These are phyloP conservation scores for Glaciozyma antarctica DNA, from an alignment of 768 basidiomycete genomes.

Conservation along the genomic window DNA sequence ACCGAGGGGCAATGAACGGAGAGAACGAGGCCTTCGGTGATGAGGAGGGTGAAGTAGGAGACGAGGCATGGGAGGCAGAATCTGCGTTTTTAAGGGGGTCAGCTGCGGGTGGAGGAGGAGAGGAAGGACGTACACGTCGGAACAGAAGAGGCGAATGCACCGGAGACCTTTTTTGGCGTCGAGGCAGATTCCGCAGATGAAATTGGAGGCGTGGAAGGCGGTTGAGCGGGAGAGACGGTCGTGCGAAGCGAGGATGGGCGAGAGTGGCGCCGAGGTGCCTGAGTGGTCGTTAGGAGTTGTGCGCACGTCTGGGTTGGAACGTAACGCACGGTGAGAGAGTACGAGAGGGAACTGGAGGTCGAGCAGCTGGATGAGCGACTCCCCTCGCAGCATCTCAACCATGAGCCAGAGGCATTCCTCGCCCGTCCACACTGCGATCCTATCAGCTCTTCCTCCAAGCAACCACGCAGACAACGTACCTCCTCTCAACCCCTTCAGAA, in stretches of 20 bases:
- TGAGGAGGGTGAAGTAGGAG: constrained; percentile 32
- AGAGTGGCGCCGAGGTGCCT: background rate
- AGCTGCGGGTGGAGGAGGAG: background rate
- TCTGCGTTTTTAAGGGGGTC: constrained; percentile 6
- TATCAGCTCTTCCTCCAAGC: background rate
- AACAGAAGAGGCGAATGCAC: constrained; percentile 12
- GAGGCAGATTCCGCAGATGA: constrained; percentile 16
- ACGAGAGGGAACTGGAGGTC: constrained; percentile 8
- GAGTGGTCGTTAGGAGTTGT: background rate
- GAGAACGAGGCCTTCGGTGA: constrained; percentile 32
- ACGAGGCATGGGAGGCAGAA: constrained; percentile 31
- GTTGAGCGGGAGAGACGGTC: background rate
- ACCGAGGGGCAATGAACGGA: constrained; percentile 29
- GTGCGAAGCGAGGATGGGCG: background rate
- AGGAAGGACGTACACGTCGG: background rate
- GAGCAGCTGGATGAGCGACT: constrained; percentile 6
- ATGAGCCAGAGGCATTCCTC: constrained; percentile 21
- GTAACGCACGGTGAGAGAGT: background rate
- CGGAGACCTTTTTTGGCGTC: constrained; percentile 5
- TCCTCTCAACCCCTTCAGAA: background rate
- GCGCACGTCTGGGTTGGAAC: too few relatives aligned
- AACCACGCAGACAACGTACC: background rate
- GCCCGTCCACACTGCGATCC: constrained; percentile 11
- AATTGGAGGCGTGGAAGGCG: background rate
- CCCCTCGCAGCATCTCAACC: constrained; percentile 12